These are phyloP conservation scores for Chytriomyces sp. DNA, from an alignment of 192 early-diverging fungal genomes.

Conservation along the genomic window DNA sequence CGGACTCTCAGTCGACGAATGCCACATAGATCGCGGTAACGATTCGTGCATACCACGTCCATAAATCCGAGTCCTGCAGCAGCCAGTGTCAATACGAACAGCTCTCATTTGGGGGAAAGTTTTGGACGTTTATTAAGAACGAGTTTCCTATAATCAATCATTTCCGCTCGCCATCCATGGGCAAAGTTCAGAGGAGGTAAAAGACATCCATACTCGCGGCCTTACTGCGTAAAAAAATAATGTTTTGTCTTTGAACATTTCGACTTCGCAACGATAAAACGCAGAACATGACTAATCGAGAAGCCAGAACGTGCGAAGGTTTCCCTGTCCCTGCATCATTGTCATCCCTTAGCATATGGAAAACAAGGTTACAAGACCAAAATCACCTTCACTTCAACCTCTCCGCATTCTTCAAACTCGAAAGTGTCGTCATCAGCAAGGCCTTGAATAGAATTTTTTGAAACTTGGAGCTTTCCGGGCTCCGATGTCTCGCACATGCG, in stretches of 20 bases:
- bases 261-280: too few species aligned
- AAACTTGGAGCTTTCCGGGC: constrained; percentile 36
- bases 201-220: too few species aligned
- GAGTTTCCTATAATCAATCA: too few species aligned
- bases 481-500: constrained; percentile 39
- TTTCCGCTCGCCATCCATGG: too few species aligned
- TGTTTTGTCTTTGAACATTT: too few species aligned
- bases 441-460: constrained; percentile 15
- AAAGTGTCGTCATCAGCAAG: constrained; percentile 28
- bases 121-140: too few species aligned
- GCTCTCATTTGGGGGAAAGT: too few species aligned
- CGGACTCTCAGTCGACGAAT: background rate
- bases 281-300: too few species aligned
- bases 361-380: background rate
- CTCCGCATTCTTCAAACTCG: constrained; percentile 36
- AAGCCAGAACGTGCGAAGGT: constrained; percentile 43
- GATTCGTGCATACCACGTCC: background rate
- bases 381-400: constrained; percentile 32
- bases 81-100: too few species aligned
- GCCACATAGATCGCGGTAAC: background rate
- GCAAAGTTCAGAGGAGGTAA: too few species aligned
- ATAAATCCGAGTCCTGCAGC: background rate
- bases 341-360: too few species aligned
- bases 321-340: constrained; percentile 42
- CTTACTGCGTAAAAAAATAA: too few species aligned